A percentile compares a stretch with the other conserved stretches of the same genome.
Conservation (phyloP, 345 rosid genomes). For the Tarenaya hassleriana region DNA sequence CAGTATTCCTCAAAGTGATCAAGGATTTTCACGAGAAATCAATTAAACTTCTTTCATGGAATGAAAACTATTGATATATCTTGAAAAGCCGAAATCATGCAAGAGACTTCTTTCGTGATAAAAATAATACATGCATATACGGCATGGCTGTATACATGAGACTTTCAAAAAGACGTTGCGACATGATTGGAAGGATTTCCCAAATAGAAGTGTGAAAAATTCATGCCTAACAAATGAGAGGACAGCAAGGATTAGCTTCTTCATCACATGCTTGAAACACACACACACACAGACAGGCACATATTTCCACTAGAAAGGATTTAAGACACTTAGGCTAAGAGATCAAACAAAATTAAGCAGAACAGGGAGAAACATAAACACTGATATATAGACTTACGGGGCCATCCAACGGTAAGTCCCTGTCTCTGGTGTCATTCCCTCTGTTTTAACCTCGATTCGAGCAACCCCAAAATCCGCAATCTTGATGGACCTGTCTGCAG, state of each 20-base stretch:
- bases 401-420: slow-evolving; percentile 64
- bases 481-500: slow-evolving; percentile 43
- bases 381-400: slow-evolving; percentile 41
- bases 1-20: background rate
- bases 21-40: background rate
- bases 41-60: no score
- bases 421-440: slow-evolving; percentile 58
- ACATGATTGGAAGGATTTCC: no score
- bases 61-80: no score
- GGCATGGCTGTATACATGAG: background rate
- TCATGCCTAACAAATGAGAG: no score
- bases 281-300: background rate
- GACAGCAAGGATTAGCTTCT: no score
- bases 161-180: background rate
- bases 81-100: no score
- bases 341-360: background rate
- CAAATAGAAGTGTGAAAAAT: no score
- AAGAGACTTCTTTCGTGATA: background rate
- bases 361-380: no score
- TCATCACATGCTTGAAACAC: background rate
- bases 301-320: no score
- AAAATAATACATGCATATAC: background rate
- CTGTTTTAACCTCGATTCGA: slow-evolving; percentile 47
- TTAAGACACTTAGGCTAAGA: background rate
- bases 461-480: slow-evolving; percentile 56